Evolutionary conservation across 2,329 filamentous ascomycete species (phyloP).

Genomic region (Colletotrichum sidae): DNA sequence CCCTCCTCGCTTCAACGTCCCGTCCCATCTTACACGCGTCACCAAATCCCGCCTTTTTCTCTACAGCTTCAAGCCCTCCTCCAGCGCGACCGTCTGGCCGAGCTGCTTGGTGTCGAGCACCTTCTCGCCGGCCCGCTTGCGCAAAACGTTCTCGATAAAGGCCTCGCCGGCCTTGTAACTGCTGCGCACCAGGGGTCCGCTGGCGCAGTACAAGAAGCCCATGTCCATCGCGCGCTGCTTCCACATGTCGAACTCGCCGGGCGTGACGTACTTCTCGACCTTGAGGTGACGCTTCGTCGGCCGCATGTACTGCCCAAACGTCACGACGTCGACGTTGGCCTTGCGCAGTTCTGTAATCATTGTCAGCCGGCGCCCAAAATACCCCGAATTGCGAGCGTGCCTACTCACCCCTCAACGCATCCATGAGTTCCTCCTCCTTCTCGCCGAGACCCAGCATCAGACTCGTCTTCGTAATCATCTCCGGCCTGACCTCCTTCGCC

Average conservation of each 20-base stretch:
- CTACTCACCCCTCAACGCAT: conserved; percentile 74
- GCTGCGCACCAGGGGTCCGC: conserved; percentile 90
- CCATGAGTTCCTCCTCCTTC: conserved; percentile 86
- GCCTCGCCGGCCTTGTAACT: conserved; percentile 98
- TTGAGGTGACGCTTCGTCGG: conserved; percentile 98
- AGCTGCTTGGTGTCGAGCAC: conserved; percentile 47
- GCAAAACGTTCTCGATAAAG: conserved; percentile 98
- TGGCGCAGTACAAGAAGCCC: conserved; percentile 97
- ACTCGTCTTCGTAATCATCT: conserved; percentile 97
- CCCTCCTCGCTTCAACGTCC: not conserved
- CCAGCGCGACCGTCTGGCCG: conserved; percentile 54
- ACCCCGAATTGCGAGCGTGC: not conserved
- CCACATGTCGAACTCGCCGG: conserved; percentile 93
- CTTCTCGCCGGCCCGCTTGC: conserved; percentile 75
- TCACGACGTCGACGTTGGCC: conserved; percentile 90
- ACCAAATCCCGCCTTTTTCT: no score
- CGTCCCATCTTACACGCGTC: conserved; percentile 18
- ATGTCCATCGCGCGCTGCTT: conserved; percentile 88
- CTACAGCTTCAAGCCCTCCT: conserved; percentile 42
- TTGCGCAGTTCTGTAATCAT: conserved; percentile 67
- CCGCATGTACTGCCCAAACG: conserved; percentile 99
- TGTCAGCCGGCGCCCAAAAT: not conserved
- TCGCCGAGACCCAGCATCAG: conserved; percentile 97
- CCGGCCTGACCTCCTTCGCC: conserved; percentile 79
- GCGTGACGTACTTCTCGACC: conserved; percentile 94